These are phyloP conservation scores for Sphaerulina populicola DNA, from an alignment of 2,329 filamentous ascomycete species.

Conservation along the genomic window DNA sequence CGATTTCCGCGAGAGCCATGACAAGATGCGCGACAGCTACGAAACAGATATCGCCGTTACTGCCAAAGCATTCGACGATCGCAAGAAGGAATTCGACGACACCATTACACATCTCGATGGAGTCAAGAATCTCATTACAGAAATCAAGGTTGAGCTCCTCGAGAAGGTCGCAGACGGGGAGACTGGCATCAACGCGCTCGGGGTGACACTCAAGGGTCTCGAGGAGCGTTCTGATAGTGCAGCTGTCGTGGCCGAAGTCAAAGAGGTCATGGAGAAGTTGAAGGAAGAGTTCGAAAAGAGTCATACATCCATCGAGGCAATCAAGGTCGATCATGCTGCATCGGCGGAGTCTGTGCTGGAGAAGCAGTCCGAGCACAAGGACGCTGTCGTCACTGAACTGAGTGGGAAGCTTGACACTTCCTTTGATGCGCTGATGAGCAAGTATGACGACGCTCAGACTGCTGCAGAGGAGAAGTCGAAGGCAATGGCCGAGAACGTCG, in stretches of 20 bases:
- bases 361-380: conserved; percentile 54
- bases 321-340: conserved; percentile 68
- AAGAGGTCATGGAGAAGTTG: conserved; percentile 62
- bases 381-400: conserved; percentile 47
- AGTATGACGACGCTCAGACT: conserved; percentile 78
- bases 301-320: conserved; percentile 66
- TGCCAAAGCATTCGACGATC: conserved; percentile 71
- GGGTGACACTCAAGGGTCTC: conserved; percentile 57
- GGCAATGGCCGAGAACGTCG: conserved; percentile 63
- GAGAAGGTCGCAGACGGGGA: conserved; percentile 68
- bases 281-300: conserved; percentile 82
- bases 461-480: conserved; percentile 65
- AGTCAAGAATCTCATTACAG: conserved; percentile 67
- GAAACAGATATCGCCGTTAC: conserved; percentile 66
- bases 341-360: conserved; percentile 47
- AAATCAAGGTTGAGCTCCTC: conserved; percentile 68
- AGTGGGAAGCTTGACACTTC: conserved; percentile 62
- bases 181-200: conserved; percentile 52
- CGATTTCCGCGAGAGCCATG: conserved; percentile 50
- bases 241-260: conserved; percentile 41
- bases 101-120: conserved; percentile 71
- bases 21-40: conserved; percentile 64
- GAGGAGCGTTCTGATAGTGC: conserved; percentile 54
- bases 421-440: conserved; percentile 69
- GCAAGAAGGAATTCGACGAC: conserved; percentile 71